Base-by-base conservation (phyloP, 441 rosid species). In the Mallotus repandus region DNA sequence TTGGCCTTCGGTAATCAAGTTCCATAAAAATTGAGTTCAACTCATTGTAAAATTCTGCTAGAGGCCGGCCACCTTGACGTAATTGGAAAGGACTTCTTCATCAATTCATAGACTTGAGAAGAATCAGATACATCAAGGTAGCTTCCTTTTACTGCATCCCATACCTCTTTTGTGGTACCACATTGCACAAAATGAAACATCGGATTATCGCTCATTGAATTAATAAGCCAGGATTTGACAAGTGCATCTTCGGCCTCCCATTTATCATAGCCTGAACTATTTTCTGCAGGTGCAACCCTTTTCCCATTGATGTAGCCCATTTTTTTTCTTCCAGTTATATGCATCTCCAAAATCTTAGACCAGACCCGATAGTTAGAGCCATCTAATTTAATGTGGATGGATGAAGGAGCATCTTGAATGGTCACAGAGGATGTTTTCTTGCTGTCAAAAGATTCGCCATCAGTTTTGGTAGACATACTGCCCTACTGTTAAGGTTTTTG, bases 211-310 rank as follows among this genome's bases (percentile, higher is more conserved):
- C 9, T 63, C 53, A 43, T 45, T 2, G 49, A 63, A 46, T 63
- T n/a, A 46, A 19, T 63, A n/a, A 63, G 53, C 68, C 52, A 43
- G 9, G 53, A 63, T 9, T 45, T 63, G 16, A 45, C 53, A 5
- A 63, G 18, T 11, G 67, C 67, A 63, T 63, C 67, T 41, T 19
- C 38, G 22, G 50, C 67, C 7, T 63, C 29, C 50, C 52, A 63
- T 21, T 63, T 29, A 63, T 63, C 29, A 63, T 63, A 63, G 52
- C 32, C 67, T 3, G 50, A n/a, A 63, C 43, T 29, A 63, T 63
- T 15, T 16, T 63, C 15, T 19, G 0, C 4, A 15, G 3, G 29
- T 63, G 25, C 16, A n/a, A 7, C 52, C 67, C 3, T 12, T 61
- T 5, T 38, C 16, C 50, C 46, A 9, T 8, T 43, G 5, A 43